A percentile compares a stretch with the other conserved stretches of the same genome.
Conservation (phyloP, 2,329 filamentous ascomycete species). For the Ilyonectria sp. region DNA sequence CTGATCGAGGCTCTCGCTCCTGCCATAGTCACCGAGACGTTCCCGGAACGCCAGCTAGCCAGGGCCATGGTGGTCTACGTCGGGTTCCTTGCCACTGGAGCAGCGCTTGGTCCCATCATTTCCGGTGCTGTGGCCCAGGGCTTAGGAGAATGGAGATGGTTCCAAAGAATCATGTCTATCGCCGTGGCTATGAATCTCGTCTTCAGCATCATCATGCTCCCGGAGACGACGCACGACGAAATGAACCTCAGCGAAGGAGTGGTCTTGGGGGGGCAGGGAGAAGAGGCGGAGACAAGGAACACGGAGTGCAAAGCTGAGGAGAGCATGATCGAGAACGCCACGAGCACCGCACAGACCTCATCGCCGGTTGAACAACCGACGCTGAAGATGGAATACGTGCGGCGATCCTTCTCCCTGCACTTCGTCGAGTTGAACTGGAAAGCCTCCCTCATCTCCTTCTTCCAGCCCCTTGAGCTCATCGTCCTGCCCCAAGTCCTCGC, state of each 20-base stretch:
- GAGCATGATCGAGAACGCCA: constrained; percentile 1
- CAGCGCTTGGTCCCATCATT: constrained; percentile 5
- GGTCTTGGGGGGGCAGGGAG: not conserved
- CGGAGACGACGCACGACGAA: constrained; percentile 11
- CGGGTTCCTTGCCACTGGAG: constrained; percentile 4
- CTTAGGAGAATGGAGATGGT: constrained; percentile 10
- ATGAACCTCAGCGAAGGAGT: not conserved
- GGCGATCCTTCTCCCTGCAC: constrained; percentile 1
- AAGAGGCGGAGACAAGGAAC: not conserved
- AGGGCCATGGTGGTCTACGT: constrained; percentile 13
- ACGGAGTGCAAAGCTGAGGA: not conserved
- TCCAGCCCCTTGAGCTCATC: constrained; percentile 12
- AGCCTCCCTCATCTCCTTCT: constrained; percentile 2
- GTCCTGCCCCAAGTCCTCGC: constrained; percentile 13
- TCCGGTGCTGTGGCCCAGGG: constrained; percentile 2
- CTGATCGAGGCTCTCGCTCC: constrained; percentile 8
- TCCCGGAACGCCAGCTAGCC: constrained; percentile 8
- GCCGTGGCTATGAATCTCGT: constrained; percentile 2
- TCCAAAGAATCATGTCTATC: constrained; percentile 5
- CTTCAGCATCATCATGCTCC: constrained; percentile 10
- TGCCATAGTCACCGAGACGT: constrained; percentile 5
- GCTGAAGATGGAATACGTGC: constrained; percentile 1
- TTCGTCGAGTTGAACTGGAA: constrained; percentile 1
- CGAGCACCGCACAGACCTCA: not conserved
- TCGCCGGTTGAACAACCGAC: not conserved